A percentile compares a stretch with the other conserved stretches of the same genome.
Evolutionary conservation across 148 eudicot species (phyloP).

Genomic region (Chenopodium suecicum): DNA sequence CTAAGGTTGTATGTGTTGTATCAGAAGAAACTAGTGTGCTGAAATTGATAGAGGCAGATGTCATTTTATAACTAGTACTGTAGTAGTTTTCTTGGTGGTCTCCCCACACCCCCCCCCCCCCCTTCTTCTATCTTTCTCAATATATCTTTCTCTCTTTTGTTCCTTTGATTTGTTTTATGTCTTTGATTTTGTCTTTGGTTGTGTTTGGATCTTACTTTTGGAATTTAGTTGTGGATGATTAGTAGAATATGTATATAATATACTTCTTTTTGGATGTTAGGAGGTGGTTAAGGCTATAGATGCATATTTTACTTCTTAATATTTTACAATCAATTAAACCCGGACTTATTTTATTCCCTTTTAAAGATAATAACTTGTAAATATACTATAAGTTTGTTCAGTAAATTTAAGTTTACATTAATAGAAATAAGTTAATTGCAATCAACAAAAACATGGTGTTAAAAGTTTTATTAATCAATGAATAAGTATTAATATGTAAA

Average conservation of each 20-base stretch:
- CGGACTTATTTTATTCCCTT: too few species aligned
- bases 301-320: too few species aligned
- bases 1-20: not conserved
- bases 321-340: too few species aligned
- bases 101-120: not conserved
- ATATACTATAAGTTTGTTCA: too few species aligned
- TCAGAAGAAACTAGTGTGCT: not conserved
- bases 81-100: slow-evolving; percentile 5
- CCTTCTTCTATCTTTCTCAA: not conserved
- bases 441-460: too few species aligned
- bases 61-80: not conserved
- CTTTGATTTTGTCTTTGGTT: slow-evolving; percentile 12
- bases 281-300: not conserved
- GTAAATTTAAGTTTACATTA: too few species aligned
- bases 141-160: not conserved
- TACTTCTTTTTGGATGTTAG: not conserved
- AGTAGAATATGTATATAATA: not conserved
- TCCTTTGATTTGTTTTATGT: not conserved
- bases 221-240: not conserved
- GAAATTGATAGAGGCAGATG: slow-evolving; percentile 9
- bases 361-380: too few species aligned
- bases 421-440: too few species aligned
- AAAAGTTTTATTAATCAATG: too few species aligned
- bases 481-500: too few species aligned
- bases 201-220: slow-evolving; percentile 14